Conservation (phyloP, 2,329 filamentous ascomycete species). For the Ilyonectria mors-panacis region DNA sequence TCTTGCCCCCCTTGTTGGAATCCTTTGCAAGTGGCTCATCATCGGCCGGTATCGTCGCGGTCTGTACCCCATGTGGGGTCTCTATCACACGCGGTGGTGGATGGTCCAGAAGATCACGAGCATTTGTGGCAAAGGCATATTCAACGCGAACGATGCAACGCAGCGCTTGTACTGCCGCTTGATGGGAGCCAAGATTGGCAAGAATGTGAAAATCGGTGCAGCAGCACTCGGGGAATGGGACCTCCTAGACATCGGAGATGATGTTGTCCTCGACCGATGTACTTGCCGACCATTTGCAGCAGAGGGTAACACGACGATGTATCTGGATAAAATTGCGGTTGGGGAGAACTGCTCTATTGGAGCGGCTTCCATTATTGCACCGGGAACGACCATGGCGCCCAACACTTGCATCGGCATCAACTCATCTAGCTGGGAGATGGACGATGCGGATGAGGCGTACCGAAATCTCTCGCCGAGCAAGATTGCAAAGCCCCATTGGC, state of each 20-base stretch:
- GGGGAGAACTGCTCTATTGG: constrained; percentile 65
- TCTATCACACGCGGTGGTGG: constrained; percentile 73
- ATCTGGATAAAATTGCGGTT: constrained; percentile 65
- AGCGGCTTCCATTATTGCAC: constrained; percentile 63
- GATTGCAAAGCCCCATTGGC: constrained; percentile 61
- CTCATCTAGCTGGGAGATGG: constrained; percentile 70
- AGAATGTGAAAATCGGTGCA: constrained; percentile 62
- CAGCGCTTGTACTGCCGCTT: constrained; percentile 64
- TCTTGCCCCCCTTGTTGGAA: constrained; percentile 62
- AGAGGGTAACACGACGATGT: constrained; percentile 72
- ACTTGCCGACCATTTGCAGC: constrained; percentile 67
- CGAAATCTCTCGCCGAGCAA: constrained; percentile 58
- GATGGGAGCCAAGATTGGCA: constrained; percentile 68
- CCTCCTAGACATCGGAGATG: constrained; percentile 67
- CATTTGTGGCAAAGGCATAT: constrained; percentile 64
- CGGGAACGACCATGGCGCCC: constrained; percentile 64
- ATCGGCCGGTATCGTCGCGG: constrained; percentile 68
- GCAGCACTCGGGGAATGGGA: constrained; percentile 69
- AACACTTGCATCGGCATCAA: constrained; percentile 69
- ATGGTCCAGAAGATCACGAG: constrained; percentile 67
- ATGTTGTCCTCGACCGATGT: constrained; percentile 63
- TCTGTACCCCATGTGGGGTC: constrained; percentile 72
- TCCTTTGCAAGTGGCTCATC: constrained; percentile 68
- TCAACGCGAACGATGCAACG: constrained; percentile 57
- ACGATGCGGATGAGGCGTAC: constrained; percentile 63